A percentile compares a stretch with the other conserved stretches of the same genome.
Evolutionary conservation across 2,329 filamentous ascomycete species (phyloP).

Genomic region (Phialophora chinensis): DNA sequence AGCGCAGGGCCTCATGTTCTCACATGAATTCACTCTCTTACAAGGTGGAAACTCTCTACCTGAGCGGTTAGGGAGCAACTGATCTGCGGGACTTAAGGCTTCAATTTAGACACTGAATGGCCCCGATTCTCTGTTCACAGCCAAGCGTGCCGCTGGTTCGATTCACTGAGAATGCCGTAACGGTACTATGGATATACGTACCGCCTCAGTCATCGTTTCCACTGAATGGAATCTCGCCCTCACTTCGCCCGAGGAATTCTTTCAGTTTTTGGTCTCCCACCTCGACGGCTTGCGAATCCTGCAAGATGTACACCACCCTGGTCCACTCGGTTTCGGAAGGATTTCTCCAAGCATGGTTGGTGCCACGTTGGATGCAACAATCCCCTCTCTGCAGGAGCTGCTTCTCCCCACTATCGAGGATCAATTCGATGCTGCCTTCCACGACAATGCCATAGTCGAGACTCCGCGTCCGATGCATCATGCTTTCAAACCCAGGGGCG

Average conservation of each 20-base stretch:
- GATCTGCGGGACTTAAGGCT: too few relatives aligned
- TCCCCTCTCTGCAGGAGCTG: conserved; percentile 57
- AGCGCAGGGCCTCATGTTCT: not conserved
- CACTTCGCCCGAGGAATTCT: conserved; percentile 28
- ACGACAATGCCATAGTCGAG: conserved; percentile 62
- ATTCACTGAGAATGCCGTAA: too few relatives aligned
- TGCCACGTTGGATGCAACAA: conserved; percentile 59
- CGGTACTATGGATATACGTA: too few relatives aligned
- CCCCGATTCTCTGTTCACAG: too few relatives aligned
- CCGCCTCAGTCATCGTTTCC: conserved; percentile 20
- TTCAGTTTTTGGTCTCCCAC: conserved; percentile 18
- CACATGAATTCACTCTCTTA: not conserved
- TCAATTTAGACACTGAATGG: too few relatives aligned
- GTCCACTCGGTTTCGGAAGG: conserved; percentile 37
- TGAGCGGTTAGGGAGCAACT: not conserved
- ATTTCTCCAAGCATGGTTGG: conserved; percentile 50
- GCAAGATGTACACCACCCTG: conserved; percentile 30
- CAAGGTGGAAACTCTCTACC: not conserved
- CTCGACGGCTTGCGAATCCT: conserved; percentile 24
- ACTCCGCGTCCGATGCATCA: conserved; percentile 61
- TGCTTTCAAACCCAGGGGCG: conserved; percentile 48
- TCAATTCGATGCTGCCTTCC: conserved; percentile 59
- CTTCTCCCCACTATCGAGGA: conserved; percentile 58
- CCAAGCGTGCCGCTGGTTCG: too few relatives aligned
- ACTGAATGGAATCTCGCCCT: conserved; percentile 24